Evolutionary conservation across 805 yeast genomes (phyloP).

Genomic region (Sugiyamaella boreocaroliniensis): DNA sequence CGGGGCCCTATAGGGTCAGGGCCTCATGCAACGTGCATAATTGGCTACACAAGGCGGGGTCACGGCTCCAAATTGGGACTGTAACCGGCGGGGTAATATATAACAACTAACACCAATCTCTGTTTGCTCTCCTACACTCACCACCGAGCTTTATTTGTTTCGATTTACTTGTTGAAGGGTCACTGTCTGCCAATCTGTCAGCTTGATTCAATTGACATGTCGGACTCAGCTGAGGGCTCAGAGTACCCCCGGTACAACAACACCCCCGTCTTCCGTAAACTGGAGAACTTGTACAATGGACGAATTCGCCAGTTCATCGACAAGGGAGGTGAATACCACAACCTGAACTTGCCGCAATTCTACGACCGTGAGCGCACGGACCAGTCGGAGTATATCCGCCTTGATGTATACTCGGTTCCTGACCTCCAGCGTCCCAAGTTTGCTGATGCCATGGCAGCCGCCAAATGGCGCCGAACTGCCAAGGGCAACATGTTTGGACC

Average conservation of each 20-base stretch:
- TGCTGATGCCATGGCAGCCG: constrained; percentile 49
- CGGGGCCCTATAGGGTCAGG: background rate
- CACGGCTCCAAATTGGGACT: background rate
- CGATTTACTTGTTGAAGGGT: too few species aligned
- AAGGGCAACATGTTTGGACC: constrained; percentile 85
- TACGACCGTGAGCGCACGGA: constrained; percentile 58
- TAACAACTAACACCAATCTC: too few species aligned
- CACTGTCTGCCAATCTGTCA: too few species aligned
- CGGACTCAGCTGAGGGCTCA: background rate
- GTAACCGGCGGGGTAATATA: background rate
- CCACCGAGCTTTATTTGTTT: background rate
- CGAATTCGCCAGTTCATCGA: constrained; percentile 71
- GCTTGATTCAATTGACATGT: background rate
- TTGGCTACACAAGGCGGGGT: background rate
- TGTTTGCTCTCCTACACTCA: background rate
- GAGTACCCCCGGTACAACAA: constrained; percentile 30
- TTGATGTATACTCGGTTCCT: constrained; percentile 70
- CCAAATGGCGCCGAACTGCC: constrained; percentile 35
- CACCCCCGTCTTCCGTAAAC: constrained; percentile 66
- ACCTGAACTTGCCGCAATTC: constrained; percentile 73
- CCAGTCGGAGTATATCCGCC: constrained; percentile 42
- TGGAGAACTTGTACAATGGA: constrained; percentile 64
- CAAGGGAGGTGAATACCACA: constrained; percentile 62
- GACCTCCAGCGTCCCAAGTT: constrained; percentile 59
- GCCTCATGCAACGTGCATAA: background rate